Evolutionary conservation across 306 rosid genomes (phyloP), one percentile per base, ranked within the genome.

Genomic region (Nissolia schottii): DNA sequence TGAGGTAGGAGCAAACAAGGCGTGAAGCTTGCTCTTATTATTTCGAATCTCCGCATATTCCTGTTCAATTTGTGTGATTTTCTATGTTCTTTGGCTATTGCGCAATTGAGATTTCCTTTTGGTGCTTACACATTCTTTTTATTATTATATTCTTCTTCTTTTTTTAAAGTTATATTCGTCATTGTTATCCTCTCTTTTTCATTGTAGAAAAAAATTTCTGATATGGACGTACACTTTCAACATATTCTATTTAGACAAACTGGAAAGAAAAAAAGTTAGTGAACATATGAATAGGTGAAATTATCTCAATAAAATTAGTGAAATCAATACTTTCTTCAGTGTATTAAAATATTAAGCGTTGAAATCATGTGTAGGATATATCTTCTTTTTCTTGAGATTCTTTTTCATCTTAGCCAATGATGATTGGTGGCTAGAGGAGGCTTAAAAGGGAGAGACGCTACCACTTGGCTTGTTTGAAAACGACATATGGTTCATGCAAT

Each of bases 1-100:
- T 48, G 13, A 50, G 6, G n/a, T 18, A 22, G 77, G 76, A 78
- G 51, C 60, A 79, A 88, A 72, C 83, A 75, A 86, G 81, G 85
- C 79, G 63, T 72, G 89, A 31, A 34, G 40, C 75, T 70, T 73
- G 80, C 77, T 73, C 62, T 50, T 50, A 27, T 62, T n/a, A 64
- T n/a, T n/a, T n/a, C 71, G 69, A 78, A 66, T 88, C 86, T 80
- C 82, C 79, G 56, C 70, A 57, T 82, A 86, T 78, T 81, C 72
- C 55, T 23, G 10, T 32, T 71, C 43, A 11, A 37, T 58, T n/a
- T 9, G n/a, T 3, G 50, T 15, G 4, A 14, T n/a, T 45, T n/a
- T 45, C 51, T 45, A 45, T n/a, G 22, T 4, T 15, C 27, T 51
- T 3, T 46, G 25, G 5, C 24, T 24, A 0, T 64, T 24, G 8